A percentile compares a stretch with the other conserved stretches of the same genome.
Evolutionary conservation across 768 basidiomycete species (phyloP).

Genomic region (Lactarius psammicola): DNA sequence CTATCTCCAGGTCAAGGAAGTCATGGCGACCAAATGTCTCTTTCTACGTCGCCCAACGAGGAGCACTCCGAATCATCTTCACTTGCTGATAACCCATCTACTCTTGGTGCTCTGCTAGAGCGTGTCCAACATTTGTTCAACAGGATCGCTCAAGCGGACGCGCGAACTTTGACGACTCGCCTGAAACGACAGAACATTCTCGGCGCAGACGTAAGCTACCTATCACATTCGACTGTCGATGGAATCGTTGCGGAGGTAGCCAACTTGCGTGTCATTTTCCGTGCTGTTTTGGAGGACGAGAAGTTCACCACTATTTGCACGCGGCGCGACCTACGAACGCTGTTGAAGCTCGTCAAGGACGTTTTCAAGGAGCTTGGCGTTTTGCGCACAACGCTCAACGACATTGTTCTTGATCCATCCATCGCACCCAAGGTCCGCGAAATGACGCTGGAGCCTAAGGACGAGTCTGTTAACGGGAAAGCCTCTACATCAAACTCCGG

Average conservation of each 20-base stretch:
- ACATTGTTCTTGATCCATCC: slow-evolving; percentile 84
- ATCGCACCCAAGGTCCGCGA: slow-evolving; percentile 72
- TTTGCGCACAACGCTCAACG: slow-evolving; percentile 80
- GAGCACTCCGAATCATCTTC: slow-evolving; percentile 76
- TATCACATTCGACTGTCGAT: slow-evolving; percentile 79
- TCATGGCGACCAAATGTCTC: slow-evolving; percentile 33
- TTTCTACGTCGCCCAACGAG: slow-evolving; percentile 50
- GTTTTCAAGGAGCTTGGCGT: slow-evolving; percentile 79
- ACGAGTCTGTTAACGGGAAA: slow-evolving; percentile 40
- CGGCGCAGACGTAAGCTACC: slow-evolving; percentile 81
- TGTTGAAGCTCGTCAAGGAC: slow-evolving; percentile 87
- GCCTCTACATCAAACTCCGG: slow-evolving; percentile 35
- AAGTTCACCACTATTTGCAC: slow-evolving; percentile 59
- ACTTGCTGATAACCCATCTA: slow-evolving; percentile 51
- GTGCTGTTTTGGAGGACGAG: slow-evolving; percentile 72
- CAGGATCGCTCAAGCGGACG: slow-evolving; percentile 71
- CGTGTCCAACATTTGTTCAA: slow-evolving; percentile 62
- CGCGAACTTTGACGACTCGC: slow-evolving; percentile 82
- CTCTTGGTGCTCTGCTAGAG: slow-evolving; percentile 57
- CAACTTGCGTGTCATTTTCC: slow-evolving; percentile 70
- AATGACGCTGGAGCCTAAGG: slow-evolving; percentile 60
- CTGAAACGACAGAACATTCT: slow-evolving; percentile 87
- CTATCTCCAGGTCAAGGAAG: slow-evolving; percentile 34
- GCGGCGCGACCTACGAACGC: slow-evolving; percentile 73
- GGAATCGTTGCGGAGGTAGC: slow-evolving; percentile 69